Evolutionary conservation across 257 asterid genomes (phyloP), one percentile per base, ranked within the genome.

Genomic region (Mitragyna speciosa): DNA sequence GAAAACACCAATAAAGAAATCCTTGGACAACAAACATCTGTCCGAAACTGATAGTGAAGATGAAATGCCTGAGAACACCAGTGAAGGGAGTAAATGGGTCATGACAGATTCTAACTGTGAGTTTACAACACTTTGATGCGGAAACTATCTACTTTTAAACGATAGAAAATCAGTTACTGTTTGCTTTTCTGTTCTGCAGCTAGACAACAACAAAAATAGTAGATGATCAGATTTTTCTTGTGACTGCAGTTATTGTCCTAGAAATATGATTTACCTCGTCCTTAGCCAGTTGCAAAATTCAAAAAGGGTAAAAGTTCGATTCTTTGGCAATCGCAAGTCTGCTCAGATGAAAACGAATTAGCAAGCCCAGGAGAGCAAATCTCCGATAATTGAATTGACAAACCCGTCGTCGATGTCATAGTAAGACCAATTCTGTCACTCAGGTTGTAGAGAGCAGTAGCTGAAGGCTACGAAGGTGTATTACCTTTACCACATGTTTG

Each of bases 31-130:
- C 39, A 81, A 67, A 47, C 73, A 72, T 63, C 72, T 61, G 82
- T 67, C 79, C 22, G 91, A 84, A 69, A 61, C 7, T 9, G 88
- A 81, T 20, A 75, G 75, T n/a, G 86, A 84, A 16, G 90, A 82
- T 14, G 92, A 84, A 72, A 84, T 79, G 39, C 9, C 6, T 67
- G 84, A 82, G 48, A 77, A 72, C 75, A 70, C 36, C 59, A 76
- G 17, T 45, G 82, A 84, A 51, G 82, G 85, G 75, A 88, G 88
- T 73, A 94, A 91, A 89, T 94, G 98, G 97, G 97, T 83, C 73
- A 94, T 90, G 80, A 91, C 98, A 68, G 97, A 94, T 78, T 91
- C 94, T 52, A 96, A 94, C 75, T 94, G 98, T 94, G 84, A 92
- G 94, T 74, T 59, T 56, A 28, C 59, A 51, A 43, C 20, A 36